phyloP scores from a whole-genome alignment of 306 rosid genomes.

The Rosa chinensis region DNA sequence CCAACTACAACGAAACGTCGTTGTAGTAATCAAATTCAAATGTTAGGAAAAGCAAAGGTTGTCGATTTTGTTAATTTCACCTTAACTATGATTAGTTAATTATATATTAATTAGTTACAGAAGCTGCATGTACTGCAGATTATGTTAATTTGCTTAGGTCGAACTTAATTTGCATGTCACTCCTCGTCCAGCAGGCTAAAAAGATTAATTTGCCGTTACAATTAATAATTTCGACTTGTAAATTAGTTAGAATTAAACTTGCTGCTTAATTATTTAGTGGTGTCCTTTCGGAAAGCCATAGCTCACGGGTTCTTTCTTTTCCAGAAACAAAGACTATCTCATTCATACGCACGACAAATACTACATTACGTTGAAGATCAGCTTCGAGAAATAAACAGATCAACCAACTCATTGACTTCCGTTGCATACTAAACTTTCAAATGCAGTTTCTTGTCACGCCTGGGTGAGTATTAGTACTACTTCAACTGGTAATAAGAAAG shows the following conservation, averaged over 20 bases:
- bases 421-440: not conserved
- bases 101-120: not conserved
- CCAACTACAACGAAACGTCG: too few relatives aligned
- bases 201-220: not conserved
- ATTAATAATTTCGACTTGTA: not conserved
- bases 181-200: not conserved
- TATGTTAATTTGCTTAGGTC: not conserved
- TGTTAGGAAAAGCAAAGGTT: too few relatives aligned
- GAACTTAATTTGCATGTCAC: slow-evolving; percentile 15
- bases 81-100: not conserved
- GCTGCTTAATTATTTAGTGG: not conserved
- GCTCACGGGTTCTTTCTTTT: slow-evolving; percentile 2
- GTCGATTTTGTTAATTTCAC: not conserved
- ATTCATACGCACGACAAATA: not conserved
- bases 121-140: not conserved
- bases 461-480: not conserved
- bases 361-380: not conserved
- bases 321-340: not conserved
- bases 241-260: not conserved
- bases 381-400: not conserved
- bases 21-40: too few relatives aligned
- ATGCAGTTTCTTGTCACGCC: not conserved
- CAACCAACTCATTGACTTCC: slow-evolving; percentile 18
- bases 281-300: slow-evolving; percentile 4
- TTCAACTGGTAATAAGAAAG: not conserved